Conservation (phyloP, 805 yeast species). For the Spathaspora girioi region DNA sequence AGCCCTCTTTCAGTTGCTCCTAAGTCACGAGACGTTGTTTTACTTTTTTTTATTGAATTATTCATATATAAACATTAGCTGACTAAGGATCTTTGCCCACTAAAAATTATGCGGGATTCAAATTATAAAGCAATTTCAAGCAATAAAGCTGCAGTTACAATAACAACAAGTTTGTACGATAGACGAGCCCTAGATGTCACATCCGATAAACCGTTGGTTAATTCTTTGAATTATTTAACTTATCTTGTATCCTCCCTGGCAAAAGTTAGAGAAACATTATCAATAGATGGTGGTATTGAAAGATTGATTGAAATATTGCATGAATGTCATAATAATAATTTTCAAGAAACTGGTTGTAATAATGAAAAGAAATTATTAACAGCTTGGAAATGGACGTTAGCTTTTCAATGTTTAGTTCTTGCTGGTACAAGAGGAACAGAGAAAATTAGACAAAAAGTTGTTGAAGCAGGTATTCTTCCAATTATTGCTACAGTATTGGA, state of each 20-base stretch:
- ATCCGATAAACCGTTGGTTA: slow-evolving; percentile 83
- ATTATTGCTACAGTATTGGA: slow-evolving; percentile 89
- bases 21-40: not conserved
- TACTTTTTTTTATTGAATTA: too few relatives aligned
- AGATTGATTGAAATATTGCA: slow-evolving; percentile 80
- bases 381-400: slow-evolving; percentile 98
- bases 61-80: too few relatives aligned
- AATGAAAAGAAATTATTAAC: slow-evolving; percentile 49
- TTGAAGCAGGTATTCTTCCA: slow-evolving; percentile 88
- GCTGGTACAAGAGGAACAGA: slow-evolving; percentile 94
- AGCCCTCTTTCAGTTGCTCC: not conserved
- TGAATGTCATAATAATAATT: slow-evolving; percentile 56
- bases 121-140: slow-evolving; percentile 74
- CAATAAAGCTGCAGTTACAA: slow-evolving; percentile 89
- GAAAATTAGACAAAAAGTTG: slow-evolving; percentile 76
- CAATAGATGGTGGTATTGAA: slow-evolving; percentile 89
- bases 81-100: too few relatives aligned
- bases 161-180: slow-evolving; percentile 85
- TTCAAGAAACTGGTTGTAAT: slow-evolving; percentile 28
- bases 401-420: slow-evolving; percentile 87
- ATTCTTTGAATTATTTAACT: slow-evolving; percentile 86
- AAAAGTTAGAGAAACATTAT: slow-evolving; percentile 85
- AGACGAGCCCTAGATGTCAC: slow-evolving; percentile 90
- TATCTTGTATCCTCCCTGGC: slow-evolving; percentile 81
- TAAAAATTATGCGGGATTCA: slow-evolving; percentile 77